Conservation (phyloP, 306 rosid species). For the Erythrophleum fordii region DNA sequence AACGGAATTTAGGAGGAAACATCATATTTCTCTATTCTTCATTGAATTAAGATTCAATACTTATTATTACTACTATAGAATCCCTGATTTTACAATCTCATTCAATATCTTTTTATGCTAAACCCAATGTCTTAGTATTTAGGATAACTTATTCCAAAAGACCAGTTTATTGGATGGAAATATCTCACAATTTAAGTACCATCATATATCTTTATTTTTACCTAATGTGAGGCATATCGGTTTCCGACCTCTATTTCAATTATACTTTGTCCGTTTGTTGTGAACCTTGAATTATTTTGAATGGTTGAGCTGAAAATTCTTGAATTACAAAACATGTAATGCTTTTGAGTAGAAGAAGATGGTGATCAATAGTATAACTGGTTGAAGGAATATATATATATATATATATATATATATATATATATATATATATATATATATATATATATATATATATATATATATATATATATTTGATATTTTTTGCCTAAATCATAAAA, state of each 20-base stretch:
- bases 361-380: background rate
- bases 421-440: background rate
- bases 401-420: background rate
- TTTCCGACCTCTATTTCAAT: background rate
- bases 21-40: background rate
- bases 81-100: conserved; percentile 19
- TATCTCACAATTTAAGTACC: no score
- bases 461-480: background rate
- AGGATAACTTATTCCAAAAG: no score
- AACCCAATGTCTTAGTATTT: no score
- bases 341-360: background rate
- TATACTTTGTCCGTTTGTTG: background rate
- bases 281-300: background rate
- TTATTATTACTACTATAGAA: background rate
- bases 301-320: conserved; percentile 2
- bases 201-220: no score
- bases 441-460: background rate
- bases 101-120: no score
- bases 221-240: no score
- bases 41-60: background rate
- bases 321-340: background rate
- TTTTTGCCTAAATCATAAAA: background rate
- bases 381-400: background rate
- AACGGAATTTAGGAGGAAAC: background rate
- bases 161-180: no score